Base-by-base conservation (phyloP, 352 stramenopile species). In the Thraustotheca clavata region DNA sequence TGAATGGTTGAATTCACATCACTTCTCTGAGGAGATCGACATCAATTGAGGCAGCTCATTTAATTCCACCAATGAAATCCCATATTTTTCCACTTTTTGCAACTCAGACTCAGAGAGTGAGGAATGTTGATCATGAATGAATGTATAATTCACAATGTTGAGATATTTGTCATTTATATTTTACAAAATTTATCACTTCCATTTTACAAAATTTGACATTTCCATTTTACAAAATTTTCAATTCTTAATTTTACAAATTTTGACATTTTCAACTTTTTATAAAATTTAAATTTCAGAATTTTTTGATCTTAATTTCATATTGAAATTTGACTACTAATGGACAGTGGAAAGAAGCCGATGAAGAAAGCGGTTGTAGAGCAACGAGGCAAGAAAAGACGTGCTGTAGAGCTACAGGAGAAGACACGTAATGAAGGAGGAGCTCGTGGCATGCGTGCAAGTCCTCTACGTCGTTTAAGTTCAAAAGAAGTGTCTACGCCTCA, bases 381-480 rank as follows among this genome's bases (percentile, higher is more conserved):
- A 33, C 43, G 43, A 4, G 38, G 38, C 16, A 54, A 50, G 27
- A 54, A 50, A 32, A n/a, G 57, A 18, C 46, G 47, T 27, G 43
- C n/a, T 11, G 43, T 24, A 24, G 43, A 52, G 9, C 24, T 14
- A 24, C 9, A 11, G 9, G 43, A 52, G 24, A 34, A 65, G 38
- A 40, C 24, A 26, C 22, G 54, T 20, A 2, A 22, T 50, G 2
- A 62, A 65, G 39, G 57, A 16, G 26, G 57, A 18, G 33, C 57
- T 11, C 41, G 57, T 16, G 43, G 43, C 1, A 49, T 22, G 6
- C 57, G 57, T 11, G 57, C 57, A 24, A 57, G 41, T 40, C 57
- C 57, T 4, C 20, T 65, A 24, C 57, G 57, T 4, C 57, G 57
- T 26, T 22, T 65, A 8, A 27, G 46, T 26, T 65, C 57, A n/a